Evolutionary conservation across 2,329 filamentous ascomycete genomes (phyloP).

Genomic region (Mollisia scopiformis): DNA sequence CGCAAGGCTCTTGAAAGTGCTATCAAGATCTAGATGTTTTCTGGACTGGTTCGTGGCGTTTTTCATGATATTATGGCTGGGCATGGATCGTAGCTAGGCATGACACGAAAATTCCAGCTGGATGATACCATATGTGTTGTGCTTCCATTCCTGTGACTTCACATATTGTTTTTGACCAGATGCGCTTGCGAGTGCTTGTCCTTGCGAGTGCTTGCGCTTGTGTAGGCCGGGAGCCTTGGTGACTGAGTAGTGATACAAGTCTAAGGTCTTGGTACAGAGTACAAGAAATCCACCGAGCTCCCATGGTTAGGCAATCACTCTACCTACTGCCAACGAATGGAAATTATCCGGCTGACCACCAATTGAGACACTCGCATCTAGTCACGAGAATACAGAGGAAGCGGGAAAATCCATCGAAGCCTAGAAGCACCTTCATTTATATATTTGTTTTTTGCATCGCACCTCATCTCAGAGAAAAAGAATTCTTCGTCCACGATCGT

Average conservation of each 20-base stretch:
- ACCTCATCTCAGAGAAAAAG: background rate
- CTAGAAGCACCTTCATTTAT: background rate
- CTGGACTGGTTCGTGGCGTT: conserved; percentile 33
- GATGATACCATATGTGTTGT: conserved; percentile 37
- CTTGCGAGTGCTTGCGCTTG: background rate
- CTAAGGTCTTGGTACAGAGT: background rate
- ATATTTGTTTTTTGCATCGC: background rate
- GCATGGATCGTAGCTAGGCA: conserved; percentile 36
- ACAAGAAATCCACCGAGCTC: background rate
- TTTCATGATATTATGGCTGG: conserved; percentile 38
- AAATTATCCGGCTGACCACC: background rate
- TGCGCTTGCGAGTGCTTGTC: background rate
- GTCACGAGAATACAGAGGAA: background rate
- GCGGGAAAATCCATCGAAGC: background rate
- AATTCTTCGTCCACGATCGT: conserved; percentile 1
- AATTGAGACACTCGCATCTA: background rate
- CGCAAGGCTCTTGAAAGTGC: conserved; percentile 88
- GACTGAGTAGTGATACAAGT: background rate
- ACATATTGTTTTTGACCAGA: background rate
- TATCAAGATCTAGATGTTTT: conserved; percentile 86
- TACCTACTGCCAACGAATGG: background rate
- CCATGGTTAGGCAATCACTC: background rate
- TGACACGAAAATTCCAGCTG: conserved; percentile 36
- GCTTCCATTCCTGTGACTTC: background rate
- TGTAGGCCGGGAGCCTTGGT: background rate